Percentiles rank a stretch among this genome's conserved stretches.
These are phyloP conservation scores for Prunus mira DNA, from an alignment of 306 rosid species.

Conservation along the genomic window DNA sequence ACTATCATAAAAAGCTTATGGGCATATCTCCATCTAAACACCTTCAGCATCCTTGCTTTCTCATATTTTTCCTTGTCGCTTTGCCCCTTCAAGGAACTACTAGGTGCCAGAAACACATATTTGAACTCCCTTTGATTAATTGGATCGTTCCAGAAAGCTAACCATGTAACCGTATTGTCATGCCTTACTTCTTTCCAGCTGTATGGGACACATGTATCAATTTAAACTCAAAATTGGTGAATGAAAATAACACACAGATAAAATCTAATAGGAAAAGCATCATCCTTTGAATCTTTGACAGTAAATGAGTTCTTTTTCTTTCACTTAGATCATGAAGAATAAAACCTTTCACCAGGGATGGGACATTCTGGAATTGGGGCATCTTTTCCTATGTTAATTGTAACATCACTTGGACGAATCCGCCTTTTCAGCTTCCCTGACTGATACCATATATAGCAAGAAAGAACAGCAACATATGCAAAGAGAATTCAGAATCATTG, in stretches of 20 bases:
- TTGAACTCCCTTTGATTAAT: conserved; percentile 87
- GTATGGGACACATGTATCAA: conserved; percentile 26
- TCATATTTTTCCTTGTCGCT: conserved; percentile 97
- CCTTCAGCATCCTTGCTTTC: conserved; percentile 96
- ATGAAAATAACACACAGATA: conserved; percentile 1
- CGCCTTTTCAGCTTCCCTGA: conserved; percentile 90
- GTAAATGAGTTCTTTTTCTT: neutral
- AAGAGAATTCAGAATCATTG: conserved; percentile 13
- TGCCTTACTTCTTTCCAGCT: conserved; percentile 95
- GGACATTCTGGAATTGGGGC: conserved; percentile 95
- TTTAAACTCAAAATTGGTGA: conserved; percentile 26
- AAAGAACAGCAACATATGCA: conserved; percentile 22
- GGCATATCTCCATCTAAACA: conserved; percentile 26
- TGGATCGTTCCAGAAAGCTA: conserved; percentile 90
- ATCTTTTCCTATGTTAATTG: conserved; percentile 78
- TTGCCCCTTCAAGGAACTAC: conserved; percentile 93
- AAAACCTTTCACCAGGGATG: conserved; percentile 81
- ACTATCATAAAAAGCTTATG: conserved; percentile 11
- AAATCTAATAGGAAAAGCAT: too few relatives aligned
- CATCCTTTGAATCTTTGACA: neutral
- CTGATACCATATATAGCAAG: conserved; percentile 42
- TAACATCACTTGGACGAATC: conserved; percentile 82
- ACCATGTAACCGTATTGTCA: conserved; percentile 96
- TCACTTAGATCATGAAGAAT: conserved; percentile 11
- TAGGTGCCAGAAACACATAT: conserved; percentile 90